Evolutionary conservation across 116 monocot species (phyloP), one percentile per base, ranked within the genome.

Genomic region (Dioscorea cayenensis): DNA sequence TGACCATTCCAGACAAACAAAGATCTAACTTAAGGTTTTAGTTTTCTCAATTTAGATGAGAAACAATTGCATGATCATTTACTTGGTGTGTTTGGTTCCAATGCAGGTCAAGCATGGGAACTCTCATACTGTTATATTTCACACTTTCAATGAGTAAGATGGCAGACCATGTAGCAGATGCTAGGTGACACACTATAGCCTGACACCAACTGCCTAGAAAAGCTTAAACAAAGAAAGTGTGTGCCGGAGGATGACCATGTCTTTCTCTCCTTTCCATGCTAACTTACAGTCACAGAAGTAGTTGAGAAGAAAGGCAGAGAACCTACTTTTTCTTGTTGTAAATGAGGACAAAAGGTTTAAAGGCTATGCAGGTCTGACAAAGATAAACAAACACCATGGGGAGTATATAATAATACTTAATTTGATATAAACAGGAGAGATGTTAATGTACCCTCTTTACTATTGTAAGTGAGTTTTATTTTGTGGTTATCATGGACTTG

Each of bases 101-200:
- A 9, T 76, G 67, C 72, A 84, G 84, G 77, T 84, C 80, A 2
- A 75, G 84, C 49, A 72, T 84, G 80, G 84, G 84, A 70, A 84
- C 84, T 1, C 66, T 84, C 48, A 59, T 84, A 36, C 74, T 84
- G 28, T 22, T 84, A 16, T 84, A 84, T 28, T 80, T 80, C 68
- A 80, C 84, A 0, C 71, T 80, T 28, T 85, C 80, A 51, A 77
- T 77, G 77, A 72, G 75, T 22, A 80, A 68, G 73, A 80, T 71
- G 84, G 13, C 27, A 1, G 70, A 51, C 12, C 36, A 36, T 49
- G 72, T 65, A 67, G 72, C 52, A 38, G 69, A 58, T 23, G 70
- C 59, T 28, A 52, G 70, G 70, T 70, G 70, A 70, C 7, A 22
- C 70, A 14, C 55, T 1, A 5, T 13, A 18, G 10, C 21, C 21